A percentile compares a stretch with the other conserved stretches of the same genome.
phyloP scores from a whole-genome alignment of 2,329 filamentous ascomycete species.

The Teratosphaeria pseudoeucalypti region DNA sequence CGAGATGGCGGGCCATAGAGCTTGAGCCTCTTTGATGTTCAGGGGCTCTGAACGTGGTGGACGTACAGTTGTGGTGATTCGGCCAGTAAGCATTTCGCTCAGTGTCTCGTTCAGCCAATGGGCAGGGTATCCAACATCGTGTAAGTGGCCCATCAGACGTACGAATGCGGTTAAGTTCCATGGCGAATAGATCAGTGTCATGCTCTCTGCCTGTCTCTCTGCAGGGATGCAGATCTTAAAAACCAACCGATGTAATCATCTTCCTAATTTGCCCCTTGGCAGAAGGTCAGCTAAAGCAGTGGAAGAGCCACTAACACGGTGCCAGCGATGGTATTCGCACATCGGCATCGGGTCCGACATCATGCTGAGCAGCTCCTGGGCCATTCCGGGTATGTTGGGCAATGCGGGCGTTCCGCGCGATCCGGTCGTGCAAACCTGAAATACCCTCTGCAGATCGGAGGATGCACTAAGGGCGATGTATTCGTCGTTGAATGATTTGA shows the following conservation, averaged over 20 bases:
- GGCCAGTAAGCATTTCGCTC: not conserved
- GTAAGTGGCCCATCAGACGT: slow-evolving; percentile 5
- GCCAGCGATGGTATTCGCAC: not conserved
- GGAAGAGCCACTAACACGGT: not conserved
- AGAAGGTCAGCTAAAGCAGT: not conserved
- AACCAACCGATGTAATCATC: slow-evolving; percentile 4
- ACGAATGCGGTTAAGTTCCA: slow-evolving; percentile 10
- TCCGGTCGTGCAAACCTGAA: not conserved
- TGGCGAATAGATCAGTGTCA: slow-evolving; percentile 8
- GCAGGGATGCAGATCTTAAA: slow-evolving; percentile 7
- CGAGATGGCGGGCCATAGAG: not conserved
- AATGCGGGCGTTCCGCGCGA: not conserved
- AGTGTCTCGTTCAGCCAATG: slow-evolving; percentile 5
- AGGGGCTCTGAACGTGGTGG: slow-evolving; percentile 4
- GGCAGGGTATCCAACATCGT: slow-evolving; percentile 7
- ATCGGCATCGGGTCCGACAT: not conserved
- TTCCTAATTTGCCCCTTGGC: not conserved
- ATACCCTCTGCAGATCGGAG: not conserved
- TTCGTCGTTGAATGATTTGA: slow-evolving; percentile 1
- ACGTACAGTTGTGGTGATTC: slow-evolving; percentile 2
- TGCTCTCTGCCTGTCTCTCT: not conserved
- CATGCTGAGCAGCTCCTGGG: not conserved
- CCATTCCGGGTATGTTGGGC: not conserved
- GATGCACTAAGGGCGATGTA: not conserved
- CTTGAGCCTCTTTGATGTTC: slow-evolving; percentile 1